Evolutionary conservation across 2,329 filamentous ascomycete species (phyloP).

Genomic region (Diaporthe sp.): DNA sequence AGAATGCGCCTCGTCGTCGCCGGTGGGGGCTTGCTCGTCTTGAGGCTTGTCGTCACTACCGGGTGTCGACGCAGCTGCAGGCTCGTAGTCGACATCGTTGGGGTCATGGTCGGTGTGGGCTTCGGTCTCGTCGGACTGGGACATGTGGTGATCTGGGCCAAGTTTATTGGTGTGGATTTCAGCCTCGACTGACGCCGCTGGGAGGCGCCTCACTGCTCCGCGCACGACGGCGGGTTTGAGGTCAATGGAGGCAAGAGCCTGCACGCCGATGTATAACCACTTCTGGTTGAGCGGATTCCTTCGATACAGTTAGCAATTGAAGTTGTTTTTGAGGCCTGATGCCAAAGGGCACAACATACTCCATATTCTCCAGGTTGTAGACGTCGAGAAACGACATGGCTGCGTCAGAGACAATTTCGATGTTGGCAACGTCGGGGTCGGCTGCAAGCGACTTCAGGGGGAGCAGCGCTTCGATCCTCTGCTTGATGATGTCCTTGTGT

Average conservation of each 20-base stretch:
- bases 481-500: background rate
- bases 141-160: background rate
- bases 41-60: background rate
- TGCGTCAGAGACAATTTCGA: conserved; percentile 36
- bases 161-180: background rate
- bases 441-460: conserved; percentile 10
- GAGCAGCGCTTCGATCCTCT: background rate
- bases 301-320: background rate
- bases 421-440: conserved; percentile 25
- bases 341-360: background rate
- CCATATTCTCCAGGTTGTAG: background rate
- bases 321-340: background rate
- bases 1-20: background rate
- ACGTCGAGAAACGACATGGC: conserved; percentile 10
- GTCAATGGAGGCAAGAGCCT: background rate
- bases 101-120: background rate
- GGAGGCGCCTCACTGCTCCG: background rate
- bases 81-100: background rate
- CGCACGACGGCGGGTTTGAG: conserved; percentile 25
- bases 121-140: background rate
- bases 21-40: background rate
- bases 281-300: background rate
- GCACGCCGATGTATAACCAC: conserved; percentile 33
- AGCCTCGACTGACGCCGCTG: background rate
- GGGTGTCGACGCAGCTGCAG: background rate